Evolutionary conservation across 768 basidiomycete species (phyloP).

Genomic region (Butyriboletus loyo): DNA sequence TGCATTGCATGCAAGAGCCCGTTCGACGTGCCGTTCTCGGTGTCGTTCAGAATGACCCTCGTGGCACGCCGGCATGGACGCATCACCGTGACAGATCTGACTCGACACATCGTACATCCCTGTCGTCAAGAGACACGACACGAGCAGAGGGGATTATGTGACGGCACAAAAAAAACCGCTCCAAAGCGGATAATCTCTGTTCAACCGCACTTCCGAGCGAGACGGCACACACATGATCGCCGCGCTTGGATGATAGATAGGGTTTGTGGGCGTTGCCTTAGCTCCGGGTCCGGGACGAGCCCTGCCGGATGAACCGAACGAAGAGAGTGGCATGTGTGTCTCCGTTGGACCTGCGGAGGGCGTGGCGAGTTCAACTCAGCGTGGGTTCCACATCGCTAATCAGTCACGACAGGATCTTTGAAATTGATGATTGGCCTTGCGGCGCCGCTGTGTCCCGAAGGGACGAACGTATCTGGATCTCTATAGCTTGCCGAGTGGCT

Average conservation of each 20-base stretch:
- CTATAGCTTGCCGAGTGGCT: neutral
- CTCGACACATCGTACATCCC: neutral
- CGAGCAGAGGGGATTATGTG: neutral
- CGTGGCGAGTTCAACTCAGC: neutral
- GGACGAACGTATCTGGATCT: neutral
- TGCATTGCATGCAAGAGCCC: neutral
- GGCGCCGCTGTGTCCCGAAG: neutral
- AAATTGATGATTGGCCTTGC: constrained; percentile 6
- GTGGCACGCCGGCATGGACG: neutral
- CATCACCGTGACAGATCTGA: neutral
- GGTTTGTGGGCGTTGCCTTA: neutral
- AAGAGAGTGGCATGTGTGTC: neutral
- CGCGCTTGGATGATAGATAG: neutral
- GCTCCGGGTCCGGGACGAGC: neutral
- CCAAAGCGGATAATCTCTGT: neutral
- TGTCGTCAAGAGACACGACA: neutral
- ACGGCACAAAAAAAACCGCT: neutral
- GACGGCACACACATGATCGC: constrained; percentile 5
- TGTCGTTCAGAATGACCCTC: neutral
- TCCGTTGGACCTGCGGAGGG: neutral
- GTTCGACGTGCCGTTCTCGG: neutral
- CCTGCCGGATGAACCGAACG: neutral
- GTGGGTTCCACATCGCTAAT: neutral
- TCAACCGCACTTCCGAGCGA: neutral
- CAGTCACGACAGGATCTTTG: neutral